Evolutionary conservation across 345 rosid genomes (phyloP).

Genomic region (Gossypium longicalyx): DNA sequence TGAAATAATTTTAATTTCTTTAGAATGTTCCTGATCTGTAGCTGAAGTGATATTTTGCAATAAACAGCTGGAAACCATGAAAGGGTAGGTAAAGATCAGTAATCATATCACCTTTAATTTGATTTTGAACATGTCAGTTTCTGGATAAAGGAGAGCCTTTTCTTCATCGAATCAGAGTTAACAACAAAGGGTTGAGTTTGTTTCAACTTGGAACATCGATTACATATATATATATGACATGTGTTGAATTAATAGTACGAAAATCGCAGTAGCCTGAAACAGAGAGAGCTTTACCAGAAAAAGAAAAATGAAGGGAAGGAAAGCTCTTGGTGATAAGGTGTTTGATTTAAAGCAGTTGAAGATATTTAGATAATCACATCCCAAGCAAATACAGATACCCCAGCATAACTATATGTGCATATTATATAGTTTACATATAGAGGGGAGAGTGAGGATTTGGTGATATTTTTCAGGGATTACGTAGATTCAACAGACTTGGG

Average conservation of each 20-base stretch:
- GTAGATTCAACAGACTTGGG: constrained; percentile 27
- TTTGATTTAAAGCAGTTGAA: neutral
- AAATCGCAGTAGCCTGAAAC: neutral
- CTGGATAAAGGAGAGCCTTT: neutral
- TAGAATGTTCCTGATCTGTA: too few relatives aligned
- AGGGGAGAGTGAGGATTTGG: too few relatives aligned
- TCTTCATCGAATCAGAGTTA: neutral
- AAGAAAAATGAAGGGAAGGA: neutral
- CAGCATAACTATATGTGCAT: neutral
- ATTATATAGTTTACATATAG: too few relatives aligned
- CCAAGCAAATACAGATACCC: constrained; percentile 3
- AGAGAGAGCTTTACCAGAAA: neutral
- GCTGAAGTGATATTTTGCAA: too few relatives aligned
- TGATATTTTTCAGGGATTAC: neutral
- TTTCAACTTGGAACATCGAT: neutral
- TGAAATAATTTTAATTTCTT: too few relatives aligned
- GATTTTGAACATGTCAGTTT: neutral
- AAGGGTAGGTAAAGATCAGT: too few relatives aligned
- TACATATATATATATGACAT: neutral
- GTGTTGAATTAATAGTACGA: neutral
- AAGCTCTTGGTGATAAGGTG: neutral
- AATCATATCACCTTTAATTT: neutral
- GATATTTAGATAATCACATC: neutral
- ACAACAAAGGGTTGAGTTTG: neutral
- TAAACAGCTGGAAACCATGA: too few relatives aligned